These are phyloP conservation scores for Cercospora sesami DNA, from an alignment of 2,329 filamentous ascomycete species.

Conservation along the genomic window DNA sequence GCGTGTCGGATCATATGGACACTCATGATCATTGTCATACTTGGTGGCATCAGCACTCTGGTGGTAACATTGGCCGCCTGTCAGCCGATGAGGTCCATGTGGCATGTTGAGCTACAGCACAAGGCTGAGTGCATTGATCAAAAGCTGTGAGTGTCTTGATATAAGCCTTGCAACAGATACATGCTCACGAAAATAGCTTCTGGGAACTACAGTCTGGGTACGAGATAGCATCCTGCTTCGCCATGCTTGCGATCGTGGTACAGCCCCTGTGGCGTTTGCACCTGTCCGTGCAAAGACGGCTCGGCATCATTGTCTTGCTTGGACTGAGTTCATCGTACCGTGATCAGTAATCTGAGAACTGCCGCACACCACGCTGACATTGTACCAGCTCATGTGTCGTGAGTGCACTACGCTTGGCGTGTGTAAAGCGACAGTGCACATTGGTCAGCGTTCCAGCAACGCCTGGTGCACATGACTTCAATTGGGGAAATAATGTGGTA, in stretches of 20 bases:
- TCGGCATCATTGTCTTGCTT: constrained; percentile 17
- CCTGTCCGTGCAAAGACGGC: background rate
- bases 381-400: background rate
- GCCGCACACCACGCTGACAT: background rate
- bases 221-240: constrained; percentile 14
- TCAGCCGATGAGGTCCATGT: constrained; percentile 11
- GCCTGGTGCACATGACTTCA: constrained; percentile 13
- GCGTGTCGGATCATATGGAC: constrained; percentile 10
- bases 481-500: background rate
- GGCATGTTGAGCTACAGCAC: constrained; percentile 9
- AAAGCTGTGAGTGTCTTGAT: background rate
- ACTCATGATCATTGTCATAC: constrained; percentile 14
- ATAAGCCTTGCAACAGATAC: too few species aligned
- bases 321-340: constrained; percentile 12
- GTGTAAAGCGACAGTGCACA: background rate
- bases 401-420: background rate
- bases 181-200: constrained; percentile 6
- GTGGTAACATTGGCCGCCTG: constrained; percentile 13
- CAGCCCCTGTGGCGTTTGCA: constrained; percentile 16
- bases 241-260: constrained; percentile 16
- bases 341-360: background rate
- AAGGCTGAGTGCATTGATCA: constrained; percentile 17
- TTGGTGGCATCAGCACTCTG: constrained; percentile 11
- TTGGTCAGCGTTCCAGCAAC: background rate
- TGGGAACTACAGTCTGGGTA: constrained; percentile 16